Conservation (phyloP, 2,329 filamentous ascomycete genomes). For the Neopestalotiopsis sp. region DNA sequence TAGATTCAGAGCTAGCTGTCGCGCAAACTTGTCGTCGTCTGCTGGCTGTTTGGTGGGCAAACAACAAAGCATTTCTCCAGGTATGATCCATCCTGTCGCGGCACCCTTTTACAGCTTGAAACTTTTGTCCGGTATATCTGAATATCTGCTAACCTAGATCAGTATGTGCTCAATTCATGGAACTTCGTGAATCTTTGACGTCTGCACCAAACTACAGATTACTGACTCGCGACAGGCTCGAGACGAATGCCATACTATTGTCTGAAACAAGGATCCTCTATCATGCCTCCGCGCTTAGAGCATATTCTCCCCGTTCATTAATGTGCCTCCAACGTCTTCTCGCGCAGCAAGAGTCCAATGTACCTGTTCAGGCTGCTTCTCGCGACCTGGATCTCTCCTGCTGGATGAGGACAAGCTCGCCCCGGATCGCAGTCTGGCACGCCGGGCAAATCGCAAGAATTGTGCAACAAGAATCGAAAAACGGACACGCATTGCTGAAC, state of each 20-base stretch:
- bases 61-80: neutral
- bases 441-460: slow-evolving; percentile 2
- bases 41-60: neutral
- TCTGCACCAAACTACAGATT: neutral
- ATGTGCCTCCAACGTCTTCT: neutral
- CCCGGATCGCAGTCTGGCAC: neutral
- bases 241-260: neutral
- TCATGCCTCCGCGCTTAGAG: neutral
- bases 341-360: neutral
- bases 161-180: neutral
- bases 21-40: neutral
- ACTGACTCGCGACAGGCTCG: neutral
- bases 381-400: neutral
- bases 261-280: neutral
- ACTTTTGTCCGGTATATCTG: neutral
- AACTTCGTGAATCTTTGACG: neutral
- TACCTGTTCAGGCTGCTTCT: neutral
- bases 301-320: neutral
- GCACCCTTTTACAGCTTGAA: neutral
- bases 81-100: neutral
- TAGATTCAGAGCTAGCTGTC: neutral
- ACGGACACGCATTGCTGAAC: neutral
- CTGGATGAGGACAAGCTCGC: neutral
- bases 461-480: neutral
- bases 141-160: neutral